Evolutionary conservation across 1,139 yeast genomes (phyloP), one percentile per base, ranked within the genome.

Genomic region (Martiniozyma asiatica): DNA sequence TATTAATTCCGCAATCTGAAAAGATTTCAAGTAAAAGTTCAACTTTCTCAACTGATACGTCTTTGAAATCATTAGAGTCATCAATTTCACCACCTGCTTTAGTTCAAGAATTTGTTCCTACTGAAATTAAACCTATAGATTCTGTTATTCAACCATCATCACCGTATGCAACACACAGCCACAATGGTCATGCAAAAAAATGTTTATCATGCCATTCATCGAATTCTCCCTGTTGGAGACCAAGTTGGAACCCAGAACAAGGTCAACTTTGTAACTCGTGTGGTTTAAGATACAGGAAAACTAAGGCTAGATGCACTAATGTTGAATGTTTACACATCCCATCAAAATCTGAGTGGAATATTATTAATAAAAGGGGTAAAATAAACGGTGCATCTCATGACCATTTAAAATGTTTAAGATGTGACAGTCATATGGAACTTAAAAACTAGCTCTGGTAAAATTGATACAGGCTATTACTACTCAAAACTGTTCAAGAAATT

Each of bases 171-270:
- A 11, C 29, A 26, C 14, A 28, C 24, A 27, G 24, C n/a, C n/a
- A n/a, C n/a, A n/a, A n/a, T n/a, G n/a, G n/a, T 12, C 34, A 35
- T 29, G 31, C 33, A n/a, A 63, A 87, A 44, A 67, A 70, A 35
- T 89, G 98, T 53, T 76, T 89, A 20, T 82, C 96, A 5, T 89
- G 98, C 57, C 85, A 87, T 9, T 74, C 92, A 1, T 81, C 77
- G 40, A 93, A 80, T 44, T 81, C 94, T 9, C 98, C 98, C 8
- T 89, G 98, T 55, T 89, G 98, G 98, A 71, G 98, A 51, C 98
- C 98, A 2, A 78, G 94, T 6, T 89, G 98, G 98, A 75, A 92
- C 4, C 60, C 65, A 27, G 55, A 65, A 14, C 68, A 74, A 45
- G 97, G 96, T 11, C 97, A 87, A 57, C 65, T 89, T 45, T 89